Evolutionary conservation across 768 basidiomycete genomes (phyloP), one percentile per base, ranked within the genome.

Genomic region (Chlorophyllum brunneum): DNA sequence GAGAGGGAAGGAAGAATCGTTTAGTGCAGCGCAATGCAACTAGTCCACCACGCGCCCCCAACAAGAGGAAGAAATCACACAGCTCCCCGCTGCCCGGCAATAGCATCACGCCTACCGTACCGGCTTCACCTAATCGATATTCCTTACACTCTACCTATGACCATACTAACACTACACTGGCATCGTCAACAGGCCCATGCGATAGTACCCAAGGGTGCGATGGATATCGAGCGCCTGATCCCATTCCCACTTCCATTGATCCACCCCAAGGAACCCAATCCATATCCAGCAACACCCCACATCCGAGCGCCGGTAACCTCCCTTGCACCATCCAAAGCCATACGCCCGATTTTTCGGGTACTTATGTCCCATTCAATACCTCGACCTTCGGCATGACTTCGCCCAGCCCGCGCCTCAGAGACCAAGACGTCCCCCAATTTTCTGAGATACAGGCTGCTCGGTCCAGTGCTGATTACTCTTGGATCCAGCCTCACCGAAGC

Each of bases 1-100:
- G 18, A 33, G 43, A 38, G 43, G 43, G 26, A 16, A 43, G 51
- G 18, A 52, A 22, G 34, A 45, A 13, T 36, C 51, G 51, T 16
- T 15, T 37, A 23, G 29, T 34, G 5, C 31, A 36, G 20, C 51
- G 51, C n/a, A 52, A 36, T 18, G 22, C 42, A 15, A 52, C 36
- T 9, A 45, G 36, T 38, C 36, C 51, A 36, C 33, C 42, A 23
- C 42, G 42, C n/a, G 34, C 36, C 9, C 16, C 42, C 13, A 34
- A 24, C 29, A 43, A 20, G 26, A 42, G 39, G 24, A 37, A 45
- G 27, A 20, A 16, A 5, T 18, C 38, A n/a, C 37, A 5, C 33
- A 23, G 15, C 9, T 20, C 24, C 11, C 34, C 47, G n/a, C 9
- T 33, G 5, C 26, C 37, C 22, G 23, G 24, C 37, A 20, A 48